Conservation (phyloP, 169 alveolate genomes). For the Eimeria maxima region DNA sequence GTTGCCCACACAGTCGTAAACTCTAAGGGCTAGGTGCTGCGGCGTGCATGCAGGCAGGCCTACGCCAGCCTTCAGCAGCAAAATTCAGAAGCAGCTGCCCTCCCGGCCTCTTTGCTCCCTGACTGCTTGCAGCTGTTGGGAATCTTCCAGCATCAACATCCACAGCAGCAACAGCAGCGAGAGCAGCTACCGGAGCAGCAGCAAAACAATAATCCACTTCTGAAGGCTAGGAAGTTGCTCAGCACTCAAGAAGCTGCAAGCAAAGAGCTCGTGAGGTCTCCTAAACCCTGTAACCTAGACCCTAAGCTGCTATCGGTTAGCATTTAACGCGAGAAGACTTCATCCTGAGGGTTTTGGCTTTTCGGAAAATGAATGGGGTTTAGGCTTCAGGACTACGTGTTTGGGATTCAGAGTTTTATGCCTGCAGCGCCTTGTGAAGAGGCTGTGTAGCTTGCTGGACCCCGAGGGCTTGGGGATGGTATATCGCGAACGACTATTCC, state of each 20-base stretch:
- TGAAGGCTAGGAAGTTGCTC: slow-evolving; percentile 33
- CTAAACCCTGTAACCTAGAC: background rate
- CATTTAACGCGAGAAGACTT: background rate
- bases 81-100: background rate
- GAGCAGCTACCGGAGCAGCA: slow-evolving; percentile 21
- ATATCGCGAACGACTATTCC: slow-evolving; percentile 23
- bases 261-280: slow-evolving; percentile 20
- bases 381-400: slow-evolving; percentile 1
- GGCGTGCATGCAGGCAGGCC: slow-evolving; percentile 70
- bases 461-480: slow-evolving; percentile 55
- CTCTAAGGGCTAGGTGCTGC: slow-evolving; percentile 12
- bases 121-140: slow-evolving; percentile 71
- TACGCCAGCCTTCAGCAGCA: slow-evolving; percentile 70
- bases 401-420: slow-evolving; percentile 7
- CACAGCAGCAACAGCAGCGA: slow-evolving; percentile 35
- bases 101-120: slow-evolving; percentile 63
- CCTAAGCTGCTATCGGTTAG: background rate
- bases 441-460: slow-evolving; percentile 49
- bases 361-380: background rate
- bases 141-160: slow-evolving; percentile 24
- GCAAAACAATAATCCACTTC: slow-evolving; percentile 11
- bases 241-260: slow-evolving; percentile 4
- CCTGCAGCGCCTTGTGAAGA: slow-evolving; percentile 41
- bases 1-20: background rate
- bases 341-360: background rate